Percentiles rank a stretch among this genome's conserved stretches.
phyloP scores from a whole-genome alignment of 2,329 filamentous ascomycete species.

The Cladosporium sp. region DNA sequence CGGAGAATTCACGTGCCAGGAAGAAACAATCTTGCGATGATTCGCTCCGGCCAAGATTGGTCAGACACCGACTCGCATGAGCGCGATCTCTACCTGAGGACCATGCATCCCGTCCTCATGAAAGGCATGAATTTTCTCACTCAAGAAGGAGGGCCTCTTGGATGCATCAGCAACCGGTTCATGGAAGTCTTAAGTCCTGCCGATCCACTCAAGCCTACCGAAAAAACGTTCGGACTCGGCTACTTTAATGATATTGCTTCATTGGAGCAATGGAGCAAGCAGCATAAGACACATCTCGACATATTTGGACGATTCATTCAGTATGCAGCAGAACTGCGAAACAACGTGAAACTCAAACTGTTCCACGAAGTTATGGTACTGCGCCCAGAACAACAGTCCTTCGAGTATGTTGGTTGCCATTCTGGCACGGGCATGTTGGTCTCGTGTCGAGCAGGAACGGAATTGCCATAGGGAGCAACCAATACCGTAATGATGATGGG shows the following conservation, averaged over 20 bases:
- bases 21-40: constrained; percentile 40
- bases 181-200: constrained; percentile 38
- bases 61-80: constrained; percentile 38
- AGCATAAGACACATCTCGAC: constrained; percentile 23
- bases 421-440: constrained; percentile 20
- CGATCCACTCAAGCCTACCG: constrained; percentile 2
- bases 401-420: constrained; percentile 24
- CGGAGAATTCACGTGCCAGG: constrained; percentile 33
- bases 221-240: constrained; percentile 23
- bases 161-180: constrained; percentile 42
- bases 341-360: constrained; percentile 18
- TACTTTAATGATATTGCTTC: constrained; percentile 23
- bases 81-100: constrained; percentile 41
- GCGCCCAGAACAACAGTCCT: constrained; percentile 19
- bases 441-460: too few species aligned
- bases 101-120: constrained; percentile 43
- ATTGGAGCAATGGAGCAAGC: constrained; percentile 23
- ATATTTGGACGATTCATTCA: constrained; percentile 23
- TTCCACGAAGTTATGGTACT: constrained; percentile 25
- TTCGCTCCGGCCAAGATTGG: constrained; percentile 47
- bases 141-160: constrained; percentile 40
- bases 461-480: too few species aligned
- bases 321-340: constrained; percentile 22
- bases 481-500: too few species aligned
- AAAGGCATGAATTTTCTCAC: constrained; percentile 44